Conservation (phyloP, 257 asterid species). For the Solanum arcanum region DNA sequence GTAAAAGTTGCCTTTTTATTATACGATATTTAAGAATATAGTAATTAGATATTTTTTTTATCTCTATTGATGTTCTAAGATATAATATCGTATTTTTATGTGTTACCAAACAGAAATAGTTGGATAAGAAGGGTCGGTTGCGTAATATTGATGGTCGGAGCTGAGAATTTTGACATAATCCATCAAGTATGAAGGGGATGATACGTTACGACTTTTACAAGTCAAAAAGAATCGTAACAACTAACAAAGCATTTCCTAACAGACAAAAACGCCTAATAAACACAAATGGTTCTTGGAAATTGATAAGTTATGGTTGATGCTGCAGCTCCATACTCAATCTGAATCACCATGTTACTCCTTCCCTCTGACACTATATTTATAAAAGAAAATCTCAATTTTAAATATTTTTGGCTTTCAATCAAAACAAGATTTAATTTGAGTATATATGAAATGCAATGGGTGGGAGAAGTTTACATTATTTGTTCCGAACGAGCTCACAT, state of each 20-base stretch:
- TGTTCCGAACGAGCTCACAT: too few relatives aligned
- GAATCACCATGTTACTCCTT: neutral
- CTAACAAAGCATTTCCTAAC: neutral
- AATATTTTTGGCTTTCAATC: neutral
- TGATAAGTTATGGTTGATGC: neutral
- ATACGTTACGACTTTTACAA: neutral
- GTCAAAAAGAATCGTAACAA: neutral
- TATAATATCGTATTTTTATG: too few relatives aligned
- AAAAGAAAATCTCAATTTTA: neutral
- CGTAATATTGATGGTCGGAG: neutral
- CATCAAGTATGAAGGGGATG: neutral
- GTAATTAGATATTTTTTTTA: too few relatives aligned
- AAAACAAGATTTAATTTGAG: neutral
- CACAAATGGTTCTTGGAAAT: neutral
- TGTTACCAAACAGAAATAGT: neutral
- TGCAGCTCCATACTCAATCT: neutral
- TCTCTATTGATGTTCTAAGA: too few relatives aligned
- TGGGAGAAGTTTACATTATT: too few relatives aligned
- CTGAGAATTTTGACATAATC: neutral
- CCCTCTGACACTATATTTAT: neutral
- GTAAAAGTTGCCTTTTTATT: too few relatives aligned
- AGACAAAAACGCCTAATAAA: neutral
- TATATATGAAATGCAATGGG: neutral
- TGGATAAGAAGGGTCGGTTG: neutral
- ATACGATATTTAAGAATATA: neutral